Percentiles rank a stretch among this genome's conserved stretches.
Conservation (phyloP, 2,329 filamentous ascomycete species). For the Cladophialophora yegresii region DNA sequence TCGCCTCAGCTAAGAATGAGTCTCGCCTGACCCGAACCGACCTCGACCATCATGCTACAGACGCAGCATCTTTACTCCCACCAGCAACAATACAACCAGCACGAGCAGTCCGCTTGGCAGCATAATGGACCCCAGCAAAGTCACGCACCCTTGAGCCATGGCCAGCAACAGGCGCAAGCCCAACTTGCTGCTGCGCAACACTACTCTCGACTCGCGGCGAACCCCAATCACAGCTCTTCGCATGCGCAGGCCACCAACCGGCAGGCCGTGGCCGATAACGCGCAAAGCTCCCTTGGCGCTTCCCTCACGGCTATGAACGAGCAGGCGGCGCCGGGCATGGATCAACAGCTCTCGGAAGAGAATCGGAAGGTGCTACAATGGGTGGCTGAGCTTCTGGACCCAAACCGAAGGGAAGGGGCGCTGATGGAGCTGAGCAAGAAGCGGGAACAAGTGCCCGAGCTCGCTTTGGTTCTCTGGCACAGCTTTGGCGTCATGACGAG, state of each 20-base stretch:
- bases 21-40: conserved; percentile 22
- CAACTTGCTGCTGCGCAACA: conserved; percentile 58
- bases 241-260: conserved; percentile 28
- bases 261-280: conserved; percentile 31
- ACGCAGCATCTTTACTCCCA: conserved; percentile 65
- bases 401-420: conserved; percentile 82
- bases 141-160: conserved; percentile 42
- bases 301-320: conserved; percentile 33
- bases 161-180: conserved; percentile 42
- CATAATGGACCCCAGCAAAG: conserved; percentile 45
- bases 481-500: conserved; percentile 99
- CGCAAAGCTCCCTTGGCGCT: conserved; percentile 23
- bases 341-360: conserved; percentile 77
- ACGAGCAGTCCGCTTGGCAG: conserved; percentile 51
- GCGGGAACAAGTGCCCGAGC: conserved; percentile 93
- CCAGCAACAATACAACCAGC: conserved; percentile 56
- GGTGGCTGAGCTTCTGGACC: conserved; percentile 88
- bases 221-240: conserved; percentile 55
- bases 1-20: conserved; percentile 29
- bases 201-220: conserved; percentile 72
- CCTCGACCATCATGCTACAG: conserved; percentile 44
- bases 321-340: conserved; percentile 48
- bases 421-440: conserved; percentile 97
- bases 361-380: conserved; percentile 90
- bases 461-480: conserved; percentile 96